Evolutionary conservation across 768 basidiomycete species (phyloP), one percentile per base, ranked within the genome.

Genomic region (Lactarius sanguifluus): DNA sequence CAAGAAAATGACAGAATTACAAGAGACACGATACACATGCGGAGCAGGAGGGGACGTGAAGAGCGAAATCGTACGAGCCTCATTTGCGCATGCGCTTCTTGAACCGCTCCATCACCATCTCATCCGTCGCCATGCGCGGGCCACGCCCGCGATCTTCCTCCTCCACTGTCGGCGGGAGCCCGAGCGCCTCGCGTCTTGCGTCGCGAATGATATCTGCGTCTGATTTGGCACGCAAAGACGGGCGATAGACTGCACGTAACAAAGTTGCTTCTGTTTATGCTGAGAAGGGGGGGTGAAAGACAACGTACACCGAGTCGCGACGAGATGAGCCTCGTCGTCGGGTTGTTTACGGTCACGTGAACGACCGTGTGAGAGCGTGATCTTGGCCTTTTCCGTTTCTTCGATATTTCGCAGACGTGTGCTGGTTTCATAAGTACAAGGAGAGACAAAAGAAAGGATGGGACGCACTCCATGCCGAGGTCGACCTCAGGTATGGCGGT

Each of bases 401-500:
- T 97, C 95, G 62, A 99, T 99, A 74, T 98, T 99, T 78, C 90
- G 88, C 63, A 99, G 80, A 20, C 96, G 89, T 20, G 89, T 82
- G 69, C 96, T 98, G 66, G n/a, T 12, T 57, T 16, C 3, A 43
- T 40, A 15, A 40, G 38, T 40, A 15, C 38, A 5, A 40, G 15
- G 38, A 40, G 13, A 40, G 38, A 40, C 38, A 5, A 40, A 10
- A 40, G 13, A 6, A 15, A 15, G 15, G 38, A 40, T 3, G 9
- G 15, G 47, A 87, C 93, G 71, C 71, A 98, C 96, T 99, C 95
- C 90, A 98, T 97, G 64, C 97, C 97, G 5, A 99, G 82, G 76
- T 99, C 96, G 10, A 98, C 94, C 74, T 98, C 97, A 0, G 96
- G 97, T 72, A 99, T 98, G 41, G 93, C 94, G 18, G 96, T 98